phyloP scores from a whole-genome alignment of 1,284 basidiomycete genomes.

The Puccinia coronata region DNA sequence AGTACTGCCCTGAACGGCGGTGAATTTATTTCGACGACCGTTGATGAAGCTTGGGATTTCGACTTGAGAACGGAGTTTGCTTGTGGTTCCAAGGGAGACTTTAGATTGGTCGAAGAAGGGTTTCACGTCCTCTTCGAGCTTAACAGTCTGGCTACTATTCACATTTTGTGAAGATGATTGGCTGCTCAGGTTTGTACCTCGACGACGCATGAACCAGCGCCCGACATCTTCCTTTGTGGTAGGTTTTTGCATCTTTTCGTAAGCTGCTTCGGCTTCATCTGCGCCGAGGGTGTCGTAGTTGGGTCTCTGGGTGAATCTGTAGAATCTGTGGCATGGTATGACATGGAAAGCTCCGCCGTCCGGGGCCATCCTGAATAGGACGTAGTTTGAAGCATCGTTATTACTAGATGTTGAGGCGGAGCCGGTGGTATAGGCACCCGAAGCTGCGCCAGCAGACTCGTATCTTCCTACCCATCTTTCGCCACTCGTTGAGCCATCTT shows the following conservation, averaged over 20 bases:
- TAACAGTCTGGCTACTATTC: slow-evolving; percentile 37
- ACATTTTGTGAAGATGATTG: slow-evolving; percentile 29
- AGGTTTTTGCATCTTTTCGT: slow-evolving; percentile 63
- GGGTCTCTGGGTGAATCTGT: slow-evolving; percentile 81
- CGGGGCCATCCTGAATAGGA: slow-evolving; percentile 56
- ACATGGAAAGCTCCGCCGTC: slow-evolving; percentile 70
- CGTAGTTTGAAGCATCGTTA: slow-evolving; percentile 53
- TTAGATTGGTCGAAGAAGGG: slow-evolving; percentile 47
- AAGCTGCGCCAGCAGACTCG: slow-evolving; percentile 38
- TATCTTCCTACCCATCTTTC: slow-evolving; percentile 68
- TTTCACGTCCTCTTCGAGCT: slow-evolving; percentile 59
- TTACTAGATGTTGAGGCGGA: slow-evolving; percentile 33
- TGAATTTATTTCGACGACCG: slow-evolving; percentile 6
- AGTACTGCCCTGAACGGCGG: slow-evolving; percentile 61
- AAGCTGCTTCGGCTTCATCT: slow-evolving; percentile 68
- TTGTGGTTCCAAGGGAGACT: slow-evolving; percentile 58
- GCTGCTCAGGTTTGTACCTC: slow-evolving; percentile 58
- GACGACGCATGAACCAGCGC: slow-evolving; percentile 51
- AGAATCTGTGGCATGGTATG: slow-evolving; percentile 80
- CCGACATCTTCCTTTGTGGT: slow-evolving; percentile 52
- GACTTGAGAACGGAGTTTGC: slow-evolving; percentile 65
- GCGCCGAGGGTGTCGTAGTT: slow-evolving; percentile 70
- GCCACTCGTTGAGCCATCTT: slow-evolving; percentile 66
- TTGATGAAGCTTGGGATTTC: slow-evolving; percentile 51
- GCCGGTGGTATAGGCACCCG: slow-evolving; percentile 6